Percentiles rank a stretch among this genome's conserved stretches.
phyloP scores from a whole-genome alignment of 805 yeast genomes.

The Candida ipomoeae region DNA sequence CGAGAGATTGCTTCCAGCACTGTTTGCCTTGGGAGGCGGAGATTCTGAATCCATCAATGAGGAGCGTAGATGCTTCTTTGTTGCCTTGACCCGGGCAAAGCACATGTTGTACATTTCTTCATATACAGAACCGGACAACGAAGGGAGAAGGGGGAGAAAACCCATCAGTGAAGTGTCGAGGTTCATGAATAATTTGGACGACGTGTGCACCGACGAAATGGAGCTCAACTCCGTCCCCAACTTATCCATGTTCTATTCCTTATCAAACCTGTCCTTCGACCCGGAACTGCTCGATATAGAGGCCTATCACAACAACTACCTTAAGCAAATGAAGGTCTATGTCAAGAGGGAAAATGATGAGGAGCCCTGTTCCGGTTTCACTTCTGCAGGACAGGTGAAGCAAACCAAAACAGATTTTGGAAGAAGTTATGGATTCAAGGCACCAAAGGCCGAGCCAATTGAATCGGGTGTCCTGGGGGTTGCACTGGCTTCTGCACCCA shows the following conservation, averaged over 20 bases:
- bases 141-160: constrained; percentile 20
- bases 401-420: neutral
- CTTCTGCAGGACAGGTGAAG: constrained; percentile 7
- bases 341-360: constrained; percentile 5
- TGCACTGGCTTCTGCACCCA: neutral
- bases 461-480: neutral
- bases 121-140: constrained; percentile 13
- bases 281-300: constrained; percentile 2
- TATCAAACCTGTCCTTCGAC: constrained; percentile 2
- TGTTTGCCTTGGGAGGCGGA: constrained; percentile 36
- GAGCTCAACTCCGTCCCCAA: constrained; percentile 16
- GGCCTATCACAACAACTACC: constrained; percentile 2
- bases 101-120: constrained; percentile 45
- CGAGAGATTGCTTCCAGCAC: constrained; percentile 64
- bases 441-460: neutral
- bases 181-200: constrained; percentile 20
- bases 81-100: constrained; percentile 84
- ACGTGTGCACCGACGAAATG: constrained; percentile 10
- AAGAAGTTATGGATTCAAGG: neutral
- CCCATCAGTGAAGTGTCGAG: constrained; percentile 25
- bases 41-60: constrained; percentile 48
- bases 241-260: constrained; percentile 19
- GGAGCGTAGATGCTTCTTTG: constrained; percentile 82
- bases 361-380: constrained; percentile 2
- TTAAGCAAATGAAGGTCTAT: constrained; percentile 4